Conservation (phyloP, 805 yeast genomes). For the Tetrapisispora pingtungensis region DNA sequence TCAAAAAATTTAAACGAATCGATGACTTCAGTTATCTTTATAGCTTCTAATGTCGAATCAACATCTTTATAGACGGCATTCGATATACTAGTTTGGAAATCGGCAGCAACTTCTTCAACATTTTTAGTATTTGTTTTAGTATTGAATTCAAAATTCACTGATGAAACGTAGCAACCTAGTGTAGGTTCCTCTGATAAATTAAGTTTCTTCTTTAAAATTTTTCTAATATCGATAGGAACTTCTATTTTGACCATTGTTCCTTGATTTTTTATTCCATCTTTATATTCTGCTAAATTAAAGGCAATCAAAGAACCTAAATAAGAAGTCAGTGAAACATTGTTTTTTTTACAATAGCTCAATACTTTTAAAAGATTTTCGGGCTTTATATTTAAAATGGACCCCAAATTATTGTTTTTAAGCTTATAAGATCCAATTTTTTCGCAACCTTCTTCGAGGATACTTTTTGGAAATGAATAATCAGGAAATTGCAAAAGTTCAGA, state of each 20-base stretch:
- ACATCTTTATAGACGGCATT: conserved; percentile 1
- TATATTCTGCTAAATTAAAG: not conserved
- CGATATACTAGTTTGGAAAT: not conserved
- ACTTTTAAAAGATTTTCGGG: conserved; percentile 6
- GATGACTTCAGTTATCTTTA: conserved; percentile 17
- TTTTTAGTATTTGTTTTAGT: not conserved
- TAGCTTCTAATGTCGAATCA: conserved; percentile 10
- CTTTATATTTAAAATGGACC: conserved; percentile 7
- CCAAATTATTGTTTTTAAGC: conserved; percentile 17
- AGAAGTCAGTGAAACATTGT: conserved; percentile 18
- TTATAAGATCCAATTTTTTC: not conserved
- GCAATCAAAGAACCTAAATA: conserved; percentile 13
- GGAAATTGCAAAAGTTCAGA: conserved; percentile 13
- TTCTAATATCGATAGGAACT: conserved; percentile 23
- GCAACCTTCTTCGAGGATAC: conserved; percentile 3
- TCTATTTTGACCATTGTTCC: conserved; percentile 9
- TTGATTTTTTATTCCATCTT: not conserved
- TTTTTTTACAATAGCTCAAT: conserved; percentile 13
- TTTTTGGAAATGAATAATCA: conserved; percentile 11
- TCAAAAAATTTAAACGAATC: conserved; percentile 12
- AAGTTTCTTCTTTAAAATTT: conserved; percentile 6
- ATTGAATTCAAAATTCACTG: conserved; percentile 6
- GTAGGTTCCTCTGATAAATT: conserved; percentile 4
- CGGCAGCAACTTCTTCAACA: not conserved
- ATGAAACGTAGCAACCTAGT: conserved; percentile 21